Conservation (phyloP, 495 filamentous ascomycete species). For the Aspergillus saccharolyticus region DNA sequence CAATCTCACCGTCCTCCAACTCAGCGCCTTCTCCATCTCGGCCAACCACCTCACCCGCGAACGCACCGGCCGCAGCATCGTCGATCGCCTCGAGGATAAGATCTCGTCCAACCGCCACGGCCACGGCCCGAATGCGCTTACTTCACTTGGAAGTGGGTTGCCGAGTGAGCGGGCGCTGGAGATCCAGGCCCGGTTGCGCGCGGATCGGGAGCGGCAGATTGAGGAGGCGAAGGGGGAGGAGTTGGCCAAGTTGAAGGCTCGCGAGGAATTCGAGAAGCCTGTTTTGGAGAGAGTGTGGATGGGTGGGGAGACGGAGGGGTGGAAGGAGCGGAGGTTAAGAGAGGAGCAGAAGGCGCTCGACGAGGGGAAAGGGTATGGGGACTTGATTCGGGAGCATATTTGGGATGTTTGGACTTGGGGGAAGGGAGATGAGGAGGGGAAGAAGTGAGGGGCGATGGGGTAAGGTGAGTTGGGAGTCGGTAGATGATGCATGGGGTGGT, state of each 20-base stretch:
- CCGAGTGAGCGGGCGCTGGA: constrained; percentile 53
- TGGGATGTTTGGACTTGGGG: constrained; percentile 73
- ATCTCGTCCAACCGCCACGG: constrained; percentile 14
- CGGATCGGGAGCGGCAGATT: constrained; percentile 32
- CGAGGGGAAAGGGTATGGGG: constrained; percentile 74
- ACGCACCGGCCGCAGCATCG: constrained; percentile 41
- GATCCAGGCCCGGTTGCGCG: constrained; percentile 41
- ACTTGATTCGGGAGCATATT: constrained; percentile 78
- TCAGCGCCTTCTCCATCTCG: constrained; percentile 52
- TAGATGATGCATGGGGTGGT: neutral
- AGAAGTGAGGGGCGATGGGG: constrained; percentile 20
- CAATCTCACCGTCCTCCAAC: constrained; percentile 54
- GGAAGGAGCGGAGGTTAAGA: constrained; percentile 66
- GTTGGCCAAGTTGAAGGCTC: constrained; percentile 38
- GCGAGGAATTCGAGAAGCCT: constrained; percentile 32
- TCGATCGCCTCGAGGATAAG: constrained; percentile 17
- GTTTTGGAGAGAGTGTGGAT: constrained; percentile 58
- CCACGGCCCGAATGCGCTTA: too few relatives aligned
- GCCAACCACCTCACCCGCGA: constrained; percentile 58
- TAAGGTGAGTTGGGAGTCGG: neutral
- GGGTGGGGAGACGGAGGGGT: constrained; percentile 57
- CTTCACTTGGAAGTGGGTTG: constrained; percentile 21
- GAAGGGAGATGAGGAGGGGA: constrained; percentile 24
- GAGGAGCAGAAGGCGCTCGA: constrained; percentile 69
- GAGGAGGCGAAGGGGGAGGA: constrained; percentile 29